Evolutionary conservation across 192 early-diverging fungal species (phyloP), one percentile per base, ranked within the genome.

Genomic region (Backusella macrospora): DNA sequence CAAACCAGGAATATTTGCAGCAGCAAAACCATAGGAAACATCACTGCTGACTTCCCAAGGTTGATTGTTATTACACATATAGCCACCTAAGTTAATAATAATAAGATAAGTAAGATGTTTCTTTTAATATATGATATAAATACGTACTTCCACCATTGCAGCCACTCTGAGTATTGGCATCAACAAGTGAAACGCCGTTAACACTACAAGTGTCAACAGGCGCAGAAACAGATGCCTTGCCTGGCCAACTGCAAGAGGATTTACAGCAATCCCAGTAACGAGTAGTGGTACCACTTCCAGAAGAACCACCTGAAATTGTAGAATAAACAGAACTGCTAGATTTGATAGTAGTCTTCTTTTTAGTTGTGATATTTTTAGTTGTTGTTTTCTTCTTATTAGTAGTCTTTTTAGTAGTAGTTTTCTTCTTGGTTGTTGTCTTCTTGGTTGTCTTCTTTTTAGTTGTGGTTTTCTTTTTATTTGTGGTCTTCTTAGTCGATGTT

Each of bases 251-350:
- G 14, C 75, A 71, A 9, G 70, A 72, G 34, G 75, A 8, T 15
- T 77, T 77, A 63, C 75, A 77, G 46, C 75, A 77, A 46, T 77
- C 75, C 74, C 74, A 76, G 43, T 76, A 76, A 14, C 74, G 74
- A 7, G 74, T 76, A 4, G 74, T 76, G 6, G 44, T 62, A 34
- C 74, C 74, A 37, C 39, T 70, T 16, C 74, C 74, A 39, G 68
- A 70, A 8, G 16, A 39, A 42, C 74, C 74, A 13, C 74, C 74
- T 21, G 68, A 13, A 15, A 76, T 18, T 21, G 74, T 45, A 49
- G 43, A 45, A 14, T 70, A 52, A n/a, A 26, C 15, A 29, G 47
- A n/a, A 10, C n/a, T 26, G n/a, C 43, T 21, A 42, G 62, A 34
- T 5, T 40, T 42, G 3, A 59, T 62, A 1, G 67, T 34, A 3